A percentile compares a stretch with the other conserved stretches of the same genome.
Evolutionary conservation across 805 yeast genomes (phyloP).

Genomic region (Candida incommunis): DNA sequence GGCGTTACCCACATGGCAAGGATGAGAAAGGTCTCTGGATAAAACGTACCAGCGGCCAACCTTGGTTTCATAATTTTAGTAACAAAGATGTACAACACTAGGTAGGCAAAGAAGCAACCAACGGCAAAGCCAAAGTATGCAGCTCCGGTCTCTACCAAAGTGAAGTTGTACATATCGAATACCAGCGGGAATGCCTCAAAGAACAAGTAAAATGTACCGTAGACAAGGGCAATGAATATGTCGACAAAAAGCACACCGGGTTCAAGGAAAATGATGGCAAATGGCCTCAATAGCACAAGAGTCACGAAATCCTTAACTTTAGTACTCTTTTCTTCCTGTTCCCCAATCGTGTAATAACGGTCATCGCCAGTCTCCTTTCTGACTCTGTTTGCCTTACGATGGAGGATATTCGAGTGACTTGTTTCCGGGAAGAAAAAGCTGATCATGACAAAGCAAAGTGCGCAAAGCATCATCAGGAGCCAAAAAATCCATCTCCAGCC

Average conservation of each 20-base stretch:
- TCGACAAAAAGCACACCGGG: constrained; percentile 44
- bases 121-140: constrained; percentile 33
- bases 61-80: constrained; percentile 37
- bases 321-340: constrained; percentile 3
- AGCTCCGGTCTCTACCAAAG: constrained; percentile 32
- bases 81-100: constrained; percentile 24
- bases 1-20: constrained; percentile 9
- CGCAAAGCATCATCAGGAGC: constrained; percentile 30
- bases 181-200: constrained; percentile 52
- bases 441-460: constrained; percentile 19
- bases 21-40: constrained; percentile 8
- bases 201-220: constrained; percentile 40
- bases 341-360: constrained; percentile 13
- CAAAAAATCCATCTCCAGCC: constrained; percentile 44
- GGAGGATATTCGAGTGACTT: constrained; percentile 22
- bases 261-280: constrained; percentile 33
- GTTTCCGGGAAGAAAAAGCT: not conserved
- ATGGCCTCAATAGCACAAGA: constrained; percentile 23
- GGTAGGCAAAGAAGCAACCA: constrained; percentile 30
- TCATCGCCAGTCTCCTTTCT: constrained; percentile 29
- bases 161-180: constrained; percentile 31
- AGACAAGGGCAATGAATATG: constrained; percentile 35
- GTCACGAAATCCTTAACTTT: constrained; percentile 3
- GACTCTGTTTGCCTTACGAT: constrained; percentile 34
- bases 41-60: constrained; percentile 15